Evolutionary conservation across 1,284 basidiomycete genomes (phyloP).

Genomic region (Cystobasidium slooffiae): DNA sequence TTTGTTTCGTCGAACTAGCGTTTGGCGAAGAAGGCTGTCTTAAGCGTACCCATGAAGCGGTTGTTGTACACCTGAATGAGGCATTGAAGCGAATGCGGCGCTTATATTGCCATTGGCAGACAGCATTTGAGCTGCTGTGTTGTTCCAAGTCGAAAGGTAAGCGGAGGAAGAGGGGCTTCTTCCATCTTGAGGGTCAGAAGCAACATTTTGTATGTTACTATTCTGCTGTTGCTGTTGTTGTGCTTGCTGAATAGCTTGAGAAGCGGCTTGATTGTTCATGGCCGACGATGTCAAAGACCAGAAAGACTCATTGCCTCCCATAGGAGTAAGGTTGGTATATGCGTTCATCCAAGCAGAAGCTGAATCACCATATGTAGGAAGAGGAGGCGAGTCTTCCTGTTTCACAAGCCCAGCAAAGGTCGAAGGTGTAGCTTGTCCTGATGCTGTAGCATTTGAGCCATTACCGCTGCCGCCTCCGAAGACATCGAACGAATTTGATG

Average conservation of each 20-base stretch:
- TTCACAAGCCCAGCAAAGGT: not conserved
- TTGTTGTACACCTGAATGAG: not conserved
- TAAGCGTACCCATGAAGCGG: constrained; percentile 11
- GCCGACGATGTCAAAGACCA: constrained; percentile 1
- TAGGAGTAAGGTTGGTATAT: constrained; percentile 16
- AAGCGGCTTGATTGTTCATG: not conserved
- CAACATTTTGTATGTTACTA: not conserved
- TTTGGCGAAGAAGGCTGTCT: not conserved
- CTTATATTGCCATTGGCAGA: not conserved
- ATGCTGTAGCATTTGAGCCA: not conserved
- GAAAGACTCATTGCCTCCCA: constrained; percentile 21
- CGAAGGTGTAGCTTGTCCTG: constrained; percentile 1
- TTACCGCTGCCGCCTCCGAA: constrained; percentile 3
- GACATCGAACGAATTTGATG: constrained; percentile 10
- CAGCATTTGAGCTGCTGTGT: not conserved
- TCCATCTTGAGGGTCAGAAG: not conserved
- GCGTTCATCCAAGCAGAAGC: constrained; percentile 23
- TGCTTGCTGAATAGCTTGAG: not conserved
- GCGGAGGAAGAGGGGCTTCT: not conserved
- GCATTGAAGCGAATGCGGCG: not conserved
- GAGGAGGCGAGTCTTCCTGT: constrained; percentile 13
- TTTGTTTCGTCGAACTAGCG: too few relatives aligned
- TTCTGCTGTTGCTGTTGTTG: not conserved
- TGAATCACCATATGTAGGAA: constrained; percentile 14
- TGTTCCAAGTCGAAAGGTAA: constrained; percentile 6